Base-by-base conservation (phyloP, 2,329 filamentous ascomycete species). In the Mycosphaerelloides madeirae region DNA sequence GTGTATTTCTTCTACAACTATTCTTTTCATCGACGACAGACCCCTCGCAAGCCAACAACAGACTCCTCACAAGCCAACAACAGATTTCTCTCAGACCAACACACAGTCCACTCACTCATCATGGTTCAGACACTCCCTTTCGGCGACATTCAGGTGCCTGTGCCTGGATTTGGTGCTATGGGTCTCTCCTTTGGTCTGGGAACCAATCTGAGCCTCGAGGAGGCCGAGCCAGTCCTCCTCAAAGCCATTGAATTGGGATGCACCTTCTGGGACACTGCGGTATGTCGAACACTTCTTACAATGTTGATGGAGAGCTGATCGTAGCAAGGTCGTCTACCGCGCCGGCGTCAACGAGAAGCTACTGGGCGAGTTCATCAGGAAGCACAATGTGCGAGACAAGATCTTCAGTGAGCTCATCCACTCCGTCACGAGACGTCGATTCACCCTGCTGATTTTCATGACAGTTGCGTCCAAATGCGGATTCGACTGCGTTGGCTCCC, bases 141-240 rank as follows among this genome's bases (percentile, higher is more conserved):
- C 41, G 41, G 20, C 7, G 45, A 48, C 31, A 41, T 40, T 16
- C 12, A 48, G 18, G 41, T 48, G 20, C 33, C 39, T n/a, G 18
- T 32, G 11, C 71, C 72, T 1, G 72, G 72, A 40, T 75, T 76
- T 44, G 73, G 74, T 15, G 71, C 71, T 9, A 76, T 76, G 72
- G 73, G 74, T 6, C 53, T 75, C 11, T 73, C 63, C 48, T 68
- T 66, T 44, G 69, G 65, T 3, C 35, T 74, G 15, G 72, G 73
- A 3, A 65, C 38, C 29, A 69, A 72, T 44, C 51, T 75, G 3
- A 68, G 49, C 22, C 53, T 65, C 1, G 70, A 75, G 41, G 51
- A 75, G 51, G 71, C 72, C 3, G 73, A 75, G 48, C 72, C 71
- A 11, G 71, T 75, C 0, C 60, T 76, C 0, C 48, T 74, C 18